Evolutionary conservation across 352 stramenopile species (phyloP), one percentile per base, ranked within the genome.

Genomic region (Pythium plurisporium): DNA sequence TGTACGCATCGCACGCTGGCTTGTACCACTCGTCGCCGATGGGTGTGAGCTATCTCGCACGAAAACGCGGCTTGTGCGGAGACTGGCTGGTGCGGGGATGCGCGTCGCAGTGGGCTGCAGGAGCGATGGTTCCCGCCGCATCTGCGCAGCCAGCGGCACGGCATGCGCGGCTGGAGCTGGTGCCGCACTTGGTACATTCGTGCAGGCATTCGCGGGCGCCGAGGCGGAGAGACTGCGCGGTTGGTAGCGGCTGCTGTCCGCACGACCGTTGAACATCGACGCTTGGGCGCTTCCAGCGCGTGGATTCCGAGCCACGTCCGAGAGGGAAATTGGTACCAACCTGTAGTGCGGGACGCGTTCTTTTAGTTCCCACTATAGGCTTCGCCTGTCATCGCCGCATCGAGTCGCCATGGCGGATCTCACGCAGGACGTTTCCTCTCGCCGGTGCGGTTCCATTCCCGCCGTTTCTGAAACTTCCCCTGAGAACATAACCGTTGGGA

Each of bases 161-260:
- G 34, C 12, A 42, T 22, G 46, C 44, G 17, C 29, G 2, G 38
- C 34, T 34, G 20, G n/a, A n/a, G n/a, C n/a, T 15, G 17, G n/a
- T 15, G 19, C 7, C 12, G 15, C 9, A 30, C 8, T 23, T 20
- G 25, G 5, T 3, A 15, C 25, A 30, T 19, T 53, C 1, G 37
- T 38, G 33, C 37, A 49, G 3, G 46, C 41, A 37, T 55, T 59
- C 1, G 60, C 60, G 0, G 43, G 41, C 5, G 38, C n/a, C 15
- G 62, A 58, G 2, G 62, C 45, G 55, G 62, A 64, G 1, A 69
- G 50, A 25, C 62, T 69, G 2, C 62, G 55, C 20, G 55, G 62
- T 1, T 50, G 54, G 49, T 69, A 69, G 55, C 62, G 55, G 36
- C 62, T 69, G 40, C 62, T 69, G 38, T 69, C 62, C 2, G 63